These are phyloP conservation scores for Cryptomeria japonica DNA, from an alignment of 75 land plant species.

Conservation along the genomic window DNA sequence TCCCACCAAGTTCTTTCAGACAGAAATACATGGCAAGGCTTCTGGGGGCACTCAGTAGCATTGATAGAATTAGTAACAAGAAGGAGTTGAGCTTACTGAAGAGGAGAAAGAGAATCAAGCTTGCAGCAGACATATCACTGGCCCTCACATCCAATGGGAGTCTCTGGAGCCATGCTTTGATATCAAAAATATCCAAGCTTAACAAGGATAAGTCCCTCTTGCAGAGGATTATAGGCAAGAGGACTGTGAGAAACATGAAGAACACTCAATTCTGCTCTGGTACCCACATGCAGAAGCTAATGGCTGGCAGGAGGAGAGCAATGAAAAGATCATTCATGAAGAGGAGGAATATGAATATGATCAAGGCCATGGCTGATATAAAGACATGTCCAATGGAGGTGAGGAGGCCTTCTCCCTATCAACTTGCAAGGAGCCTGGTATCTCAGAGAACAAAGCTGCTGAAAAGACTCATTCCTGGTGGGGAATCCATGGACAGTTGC, in stretches of 20 bases:
- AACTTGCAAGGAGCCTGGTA: background rate
- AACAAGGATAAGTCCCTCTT: background rate
- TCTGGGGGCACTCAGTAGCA: background rate
- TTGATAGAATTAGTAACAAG: background rate
- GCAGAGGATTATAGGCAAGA: background rate
- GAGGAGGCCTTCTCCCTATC: background rate
- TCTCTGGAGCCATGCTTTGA: conserved; percentile 7
- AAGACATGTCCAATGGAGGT: background rate
- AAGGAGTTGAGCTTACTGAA: background rate
- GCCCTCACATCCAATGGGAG: conserved; percentile 1
- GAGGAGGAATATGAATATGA: conserved; percentile 1
- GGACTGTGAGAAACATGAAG: background rate
- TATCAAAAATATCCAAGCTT: background rate
- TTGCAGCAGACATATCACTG: conserved; percentile 12
- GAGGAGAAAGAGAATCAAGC: background rate
- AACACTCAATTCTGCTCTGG: background rate
- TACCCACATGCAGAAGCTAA: background rate
- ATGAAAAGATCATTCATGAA: background rate
- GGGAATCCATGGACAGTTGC: conserved; percentile 4
- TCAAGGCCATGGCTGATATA: background rate
- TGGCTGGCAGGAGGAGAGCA: background rate
- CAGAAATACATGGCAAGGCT: conserved; percentile 4
- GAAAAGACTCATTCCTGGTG: conserved; percentile 12
- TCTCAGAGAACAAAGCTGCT: background rate
- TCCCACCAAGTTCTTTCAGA: background rate